These are phyloP conservation scores for Cercospora berteroae DNA, from an alignment of 2,329 filamentous ascomycete genomes.

Conservation along the genomic window DNA sequence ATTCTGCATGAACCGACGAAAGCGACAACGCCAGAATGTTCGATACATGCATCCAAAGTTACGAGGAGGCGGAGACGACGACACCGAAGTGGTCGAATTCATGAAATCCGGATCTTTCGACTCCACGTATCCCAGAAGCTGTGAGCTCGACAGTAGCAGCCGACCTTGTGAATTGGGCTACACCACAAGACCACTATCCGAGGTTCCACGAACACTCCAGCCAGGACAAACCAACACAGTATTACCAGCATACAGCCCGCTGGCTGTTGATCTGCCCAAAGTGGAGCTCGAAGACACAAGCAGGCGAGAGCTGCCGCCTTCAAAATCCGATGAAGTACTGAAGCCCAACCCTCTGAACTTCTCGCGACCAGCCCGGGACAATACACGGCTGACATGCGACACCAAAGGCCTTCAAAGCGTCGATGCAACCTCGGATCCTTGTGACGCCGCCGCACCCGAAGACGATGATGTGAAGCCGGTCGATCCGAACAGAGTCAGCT, in stretches of 20 bases:
- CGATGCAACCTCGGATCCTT: neutral
- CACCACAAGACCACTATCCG: slow-evolving; percentile 3
- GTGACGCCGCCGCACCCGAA: neutral
- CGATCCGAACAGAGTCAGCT: slow-evolving; percentile 8
- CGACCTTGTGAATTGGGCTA: slow-evolving; percentile 7
- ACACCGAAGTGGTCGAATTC: slow-evolving; percentile 6
- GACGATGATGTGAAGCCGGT: neutral
- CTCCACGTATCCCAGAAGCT: neutral
- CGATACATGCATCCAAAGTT: neutral
- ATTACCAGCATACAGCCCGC: neutral
- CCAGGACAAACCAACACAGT: slow-evolving; percentile 8
- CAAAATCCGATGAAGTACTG: neutral
- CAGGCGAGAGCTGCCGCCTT: neutral
- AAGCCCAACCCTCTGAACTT: slow-evolving; percentile 2
- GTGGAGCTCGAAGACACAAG: slow-evolving; percentile 6
- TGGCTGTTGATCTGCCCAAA: neutral
- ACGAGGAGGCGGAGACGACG: neutral
- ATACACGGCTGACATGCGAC: neutral
- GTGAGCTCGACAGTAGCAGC: neutral
- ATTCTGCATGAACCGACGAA: neutral
- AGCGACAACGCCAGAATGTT: neutral
- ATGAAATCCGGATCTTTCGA: slow-evolving; percentile 13
- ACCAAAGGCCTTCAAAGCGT: neutral
- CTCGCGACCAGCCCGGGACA: neutral
- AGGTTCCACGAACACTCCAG: slow-evolving; percentile 1